These are phyloP conservation scores for Kandelia obovata DNA, from an alignment of 345 rosid species.

Conservation along the genomic window DNA sequence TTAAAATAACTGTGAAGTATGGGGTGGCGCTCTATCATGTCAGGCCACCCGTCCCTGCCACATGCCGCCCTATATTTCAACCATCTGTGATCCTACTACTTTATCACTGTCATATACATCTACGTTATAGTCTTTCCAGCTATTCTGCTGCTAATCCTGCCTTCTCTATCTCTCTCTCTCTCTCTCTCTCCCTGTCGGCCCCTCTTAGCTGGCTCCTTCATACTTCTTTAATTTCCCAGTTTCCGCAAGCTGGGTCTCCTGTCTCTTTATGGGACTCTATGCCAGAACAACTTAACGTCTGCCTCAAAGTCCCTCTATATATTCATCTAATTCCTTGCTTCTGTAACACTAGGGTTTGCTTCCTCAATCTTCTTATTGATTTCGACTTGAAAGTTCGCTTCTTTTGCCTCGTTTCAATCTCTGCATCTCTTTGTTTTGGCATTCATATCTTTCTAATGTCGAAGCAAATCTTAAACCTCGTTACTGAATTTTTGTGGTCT, in stretches of 20 bases:
- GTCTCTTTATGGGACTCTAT: conserved; percentile 15
- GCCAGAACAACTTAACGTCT: not conserved
- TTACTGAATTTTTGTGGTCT: too few relatives aligned
- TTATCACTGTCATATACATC: conserved; percentile 19
- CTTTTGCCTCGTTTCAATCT: accelerated
- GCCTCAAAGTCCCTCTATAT: not conserved
- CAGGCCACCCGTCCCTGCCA: conserved; percentile 11
- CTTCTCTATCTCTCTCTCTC: conserved; percentile 18
- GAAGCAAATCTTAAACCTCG: too few relatives aligned
- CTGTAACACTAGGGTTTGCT: not conserved
- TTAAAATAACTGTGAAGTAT: not conserved
- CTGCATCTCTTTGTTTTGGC: too few relatives aligned
- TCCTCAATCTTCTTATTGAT: not conserved
- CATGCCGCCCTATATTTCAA: conserved; percentile 30
- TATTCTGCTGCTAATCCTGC: not conserved
- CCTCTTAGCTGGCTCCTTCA: conserved; percentile 47
- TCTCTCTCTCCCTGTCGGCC: not conserved
- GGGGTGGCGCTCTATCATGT: not conserved
- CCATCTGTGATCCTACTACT: conserved; percentile 37
- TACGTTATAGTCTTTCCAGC: conserved; percentile 20
- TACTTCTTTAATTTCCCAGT: conserved; percentile 35
- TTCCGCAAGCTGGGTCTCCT: conserved; percentile 5
- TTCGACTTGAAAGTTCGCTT: not conserved
- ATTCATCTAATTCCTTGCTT: not conserved
- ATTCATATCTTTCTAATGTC: too few relatives aligned